phyloP scores from a whole-genome alignment of 2,329 filamentous ascomycete species.

The Decorospora gaudefroyi region DNA sequence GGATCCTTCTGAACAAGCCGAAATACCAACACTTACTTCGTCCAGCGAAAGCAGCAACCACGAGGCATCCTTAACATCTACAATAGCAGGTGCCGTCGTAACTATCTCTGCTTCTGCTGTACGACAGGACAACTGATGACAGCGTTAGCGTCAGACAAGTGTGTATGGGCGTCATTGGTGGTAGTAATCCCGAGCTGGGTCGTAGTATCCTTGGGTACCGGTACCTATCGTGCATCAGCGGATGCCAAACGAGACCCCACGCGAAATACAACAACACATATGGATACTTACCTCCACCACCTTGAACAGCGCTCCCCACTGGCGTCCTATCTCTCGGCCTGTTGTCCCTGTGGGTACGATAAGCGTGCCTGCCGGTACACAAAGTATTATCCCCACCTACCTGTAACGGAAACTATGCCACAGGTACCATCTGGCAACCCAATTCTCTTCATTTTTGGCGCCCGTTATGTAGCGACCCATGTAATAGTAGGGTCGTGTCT shows the following conservation, averaged over 20 bases:
- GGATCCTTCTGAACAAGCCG: conserved; percentile 8
- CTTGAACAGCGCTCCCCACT: background rate
- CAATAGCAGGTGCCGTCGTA: conserved; percentile 14
- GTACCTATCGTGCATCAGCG: conserved; percentile 13
- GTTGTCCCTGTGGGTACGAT: conserved; percentile 39
- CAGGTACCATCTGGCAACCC: conserved; percentile 58
- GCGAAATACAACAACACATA: too few species aligned
- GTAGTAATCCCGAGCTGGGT: conserved; percentile 30
- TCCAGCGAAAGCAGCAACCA: background rate
- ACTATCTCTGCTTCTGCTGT: background rate
- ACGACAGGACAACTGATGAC: background rate
- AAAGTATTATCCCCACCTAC: conserved; percentile 10
- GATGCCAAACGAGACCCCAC: background rate
- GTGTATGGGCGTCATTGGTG: conserved; percentile 12
- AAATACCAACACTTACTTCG: conserved; percentile 15
- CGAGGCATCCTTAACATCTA: conserved; percentile 26
- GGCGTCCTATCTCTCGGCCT: conserved; percentile 17
- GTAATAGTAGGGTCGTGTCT: conserved; percentile 51
- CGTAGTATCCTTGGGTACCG: conserved; percentile 25
- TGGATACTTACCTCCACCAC: conserved; percentile 5
- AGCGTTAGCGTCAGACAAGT: background rate
- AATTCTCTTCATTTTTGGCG: conserved; percentile 53
- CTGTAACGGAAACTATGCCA: conserved; percentile 58
- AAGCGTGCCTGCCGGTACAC: background rate
- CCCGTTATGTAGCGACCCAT: conserved; percentile 49